Conservation (phyloP, 2,329 filamentous ascomycete genomes). For the Epichloe scottii region DNA sequence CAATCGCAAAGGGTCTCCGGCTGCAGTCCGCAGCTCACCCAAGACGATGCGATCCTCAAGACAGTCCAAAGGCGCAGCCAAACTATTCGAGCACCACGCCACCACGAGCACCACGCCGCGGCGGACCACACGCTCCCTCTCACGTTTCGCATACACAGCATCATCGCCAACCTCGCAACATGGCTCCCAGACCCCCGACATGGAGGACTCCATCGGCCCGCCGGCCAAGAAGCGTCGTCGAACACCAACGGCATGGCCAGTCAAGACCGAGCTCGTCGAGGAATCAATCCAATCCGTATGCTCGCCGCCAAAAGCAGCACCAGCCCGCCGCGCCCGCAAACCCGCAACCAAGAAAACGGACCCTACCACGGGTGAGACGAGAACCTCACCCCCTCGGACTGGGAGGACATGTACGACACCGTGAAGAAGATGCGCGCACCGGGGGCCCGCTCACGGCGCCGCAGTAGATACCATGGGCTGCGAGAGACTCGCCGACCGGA, state of each 20-base stretch:
- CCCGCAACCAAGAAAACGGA: conserved; percentile 33
- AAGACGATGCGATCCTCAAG: conserved; percentile 42
- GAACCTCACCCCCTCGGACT: conserved; percentile 57
- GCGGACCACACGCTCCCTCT: conserved; percentile 36
- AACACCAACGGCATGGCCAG: conserved; percentile 8
- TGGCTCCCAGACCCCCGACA: conserved; percentile 25
- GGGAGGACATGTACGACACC: conserved; percentile 68
- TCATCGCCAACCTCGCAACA: conserved; percentile 12
- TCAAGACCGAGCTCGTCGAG: conserved; percentile 29
- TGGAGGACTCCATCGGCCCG: conserved; percentile 40
- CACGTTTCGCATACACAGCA: conserved; percentile 31
- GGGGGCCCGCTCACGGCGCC: conserved; percentile 51
- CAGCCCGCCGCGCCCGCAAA: conserved; percentile 24
- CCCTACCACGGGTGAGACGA: conserved; percentile 25
- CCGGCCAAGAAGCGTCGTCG: conserved; percentile 19
- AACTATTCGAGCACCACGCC: conserved; percentile 31
- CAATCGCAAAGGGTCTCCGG: too few species aligned
- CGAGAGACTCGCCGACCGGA: conserved; percentile 53
- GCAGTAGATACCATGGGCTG: conserved; percentile 98
- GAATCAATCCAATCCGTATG: conserved; percentile 14
- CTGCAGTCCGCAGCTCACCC: not conserved
- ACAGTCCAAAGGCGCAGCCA: conserved; percentile 45
- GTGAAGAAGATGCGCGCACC: conserved; percentile 63
- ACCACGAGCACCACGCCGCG: conserved; percentile 21
- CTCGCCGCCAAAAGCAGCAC: conserved; percentile 16